A percentile compares a stretch with the other conserved stretches of the same genome.
Conservation (phyloP, 2,329 filamentous ascomycete genomes). For the Phaeosphaeria sp. region DNA sequence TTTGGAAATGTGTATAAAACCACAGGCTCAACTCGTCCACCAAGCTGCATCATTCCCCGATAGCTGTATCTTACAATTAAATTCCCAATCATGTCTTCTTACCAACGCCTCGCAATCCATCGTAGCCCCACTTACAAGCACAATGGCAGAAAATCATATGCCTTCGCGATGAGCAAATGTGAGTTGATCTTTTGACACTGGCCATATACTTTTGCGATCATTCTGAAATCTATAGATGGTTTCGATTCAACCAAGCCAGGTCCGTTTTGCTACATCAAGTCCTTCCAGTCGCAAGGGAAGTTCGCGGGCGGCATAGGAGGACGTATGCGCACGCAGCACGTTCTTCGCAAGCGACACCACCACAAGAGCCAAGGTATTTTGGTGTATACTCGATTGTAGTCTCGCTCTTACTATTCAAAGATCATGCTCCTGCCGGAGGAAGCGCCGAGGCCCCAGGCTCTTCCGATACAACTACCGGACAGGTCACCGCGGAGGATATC, state of each 20-base stretch:
- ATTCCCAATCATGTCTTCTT: conserved; percentile 4
- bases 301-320: conserved; percentile 1
- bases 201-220: too few relatives aligned
- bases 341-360: background rate
- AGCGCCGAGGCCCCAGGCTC: background rate
- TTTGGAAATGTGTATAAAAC: too few relatives aligned
- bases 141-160: conserved; percentile 11
- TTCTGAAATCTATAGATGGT: background rate
- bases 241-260: conserved; percentile 3
- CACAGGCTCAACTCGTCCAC: too few relatives aligned
- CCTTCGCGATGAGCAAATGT: conserved; percentile 13
- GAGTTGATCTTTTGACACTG: background rate
- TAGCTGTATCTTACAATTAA: too few relatives aligned
- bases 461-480: conserved; percentile 49
- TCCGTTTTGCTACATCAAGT: background rate
- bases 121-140: conserved; percentile 9
- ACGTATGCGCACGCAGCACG: background rate
- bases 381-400: too few relatives aligned
- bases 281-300: background rate
- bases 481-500: conserved; percentile 66
- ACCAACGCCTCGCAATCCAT: conserved; percentile 10
- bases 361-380: too few relatives aligned
- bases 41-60: too few relatives aligned
- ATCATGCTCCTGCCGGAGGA: background rate
- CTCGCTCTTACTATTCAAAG: background rate